phyloP scores from a whole-genome alignment of 129 eudicot species.

The Pittosporum tobira region DNA sequence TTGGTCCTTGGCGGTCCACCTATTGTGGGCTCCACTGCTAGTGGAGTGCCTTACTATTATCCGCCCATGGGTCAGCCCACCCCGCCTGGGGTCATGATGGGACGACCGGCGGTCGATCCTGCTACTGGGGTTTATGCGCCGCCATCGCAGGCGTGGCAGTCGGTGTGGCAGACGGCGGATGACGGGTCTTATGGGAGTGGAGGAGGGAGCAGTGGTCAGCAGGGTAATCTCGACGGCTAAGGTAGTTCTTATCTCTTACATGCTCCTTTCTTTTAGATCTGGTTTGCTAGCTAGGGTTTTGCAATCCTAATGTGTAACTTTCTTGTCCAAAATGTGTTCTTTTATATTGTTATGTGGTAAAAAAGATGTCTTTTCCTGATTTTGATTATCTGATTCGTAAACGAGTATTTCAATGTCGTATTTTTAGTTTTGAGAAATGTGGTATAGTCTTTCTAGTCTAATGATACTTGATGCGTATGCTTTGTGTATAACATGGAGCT shows the following conservation, averaged over 20 bases:
- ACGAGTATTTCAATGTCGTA: neutral
- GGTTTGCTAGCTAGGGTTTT: neutral
- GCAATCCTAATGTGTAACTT: neutral
- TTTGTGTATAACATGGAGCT: neutral
- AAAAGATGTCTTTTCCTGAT: neutral
- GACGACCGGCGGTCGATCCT: conserved; percentile 47
- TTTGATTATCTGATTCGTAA: neutral
- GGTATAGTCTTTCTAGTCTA: neutral
- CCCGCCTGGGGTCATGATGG: conserved; percentile 40
- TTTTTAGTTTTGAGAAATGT: neutral
- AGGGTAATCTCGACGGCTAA: conserved; percentile 47
- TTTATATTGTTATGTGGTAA: neutral
- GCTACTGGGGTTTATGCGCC: conserved; percentile 38
- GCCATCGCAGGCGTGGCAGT: conserved; percentile 86
- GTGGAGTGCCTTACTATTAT: conserved; percentile 66
- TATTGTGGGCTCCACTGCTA: conserved; percentile 36
- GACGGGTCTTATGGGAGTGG: conserved; percentile 66
- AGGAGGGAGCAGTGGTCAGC: conserved; percentile 26
- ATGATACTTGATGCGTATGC: neutral
- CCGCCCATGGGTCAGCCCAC: conserved; percentile 64
- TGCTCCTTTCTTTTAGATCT: neutral
- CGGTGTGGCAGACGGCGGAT: conserved; percentile 70
- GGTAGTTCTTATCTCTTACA: conserved; percentile 19
- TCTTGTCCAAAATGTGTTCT: neutral
- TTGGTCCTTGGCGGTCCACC: conserved; percentile 15